Evolutionary conservation across 805 yeast species (phyloP).

Genomic region (Yamadazyma scolyti): DNA sequence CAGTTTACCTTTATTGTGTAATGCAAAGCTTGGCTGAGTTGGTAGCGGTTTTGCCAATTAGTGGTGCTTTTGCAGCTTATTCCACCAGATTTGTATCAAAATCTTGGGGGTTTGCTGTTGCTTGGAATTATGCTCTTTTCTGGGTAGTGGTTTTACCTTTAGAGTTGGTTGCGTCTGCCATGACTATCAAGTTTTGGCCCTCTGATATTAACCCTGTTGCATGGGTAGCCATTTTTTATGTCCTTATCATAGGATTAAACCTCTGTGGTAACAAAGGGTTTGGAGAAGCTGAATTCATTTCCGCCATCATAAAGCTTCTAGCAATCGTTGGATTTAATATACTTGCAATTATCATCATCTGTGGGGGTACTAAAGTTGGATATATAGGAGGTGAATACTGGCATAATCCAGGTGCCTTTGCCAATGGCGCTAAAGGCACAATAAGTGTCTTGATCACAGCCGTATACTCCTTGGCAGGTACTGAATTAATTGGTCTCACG

Average conservation of each 20-base stretch:
- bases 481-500: slow-evolving; percentile 39
- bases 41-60: slow-evolving; percentile 34
- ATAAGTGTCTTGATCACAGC: slow-evolving; percentile 37
- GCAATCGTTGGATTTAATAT: slow-evolving; percentile 40
- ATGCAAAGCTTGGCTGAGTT: slow-evolving; percentile 42
- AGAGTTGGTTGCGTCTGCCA: slow-evolving; percentile 40
- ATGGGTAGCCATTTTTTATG: slow-evolving; percentile 40
- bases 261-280: slow-evolving; percentile 34
- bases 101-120: slow-evolving; percentile 44
- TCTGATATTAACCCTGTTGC: slow-evolving; percentile 35
- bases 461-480: slow-evolving; percentile 41
- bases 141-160: slow-evolving; percentile 43
- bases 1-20: slow-evolving; percentile 37
- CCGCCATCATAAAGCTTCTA: slow-evolving; percentile 32
- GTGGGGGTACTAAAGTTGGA: slow-evolving; percentile 40
- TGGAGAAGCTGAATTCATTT: slow-evolving; percentile 34
- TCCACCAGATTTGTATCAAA: slow-evolving; percentile 41
- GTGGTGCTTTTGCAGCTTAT: slow-evolving; percentile 40
- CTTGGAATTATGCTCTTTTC: slow-evolving; percentile 42
- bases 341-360: slow-evolving; percentile 34
- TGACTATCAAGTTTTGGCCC: slow-evolving; percentile 39
- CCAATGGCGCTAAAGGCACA: slow-evolving; percentile 40
- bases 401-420: slow-evolving; percentile 35
- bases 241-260: slow-evolving; percentile 31
- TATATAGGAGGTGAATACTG: slow-evolving; percentile 36